Conservation (phyloP, 2,329 filamentous ascomycete genomes). For the Diaporthe eres region DNA sequence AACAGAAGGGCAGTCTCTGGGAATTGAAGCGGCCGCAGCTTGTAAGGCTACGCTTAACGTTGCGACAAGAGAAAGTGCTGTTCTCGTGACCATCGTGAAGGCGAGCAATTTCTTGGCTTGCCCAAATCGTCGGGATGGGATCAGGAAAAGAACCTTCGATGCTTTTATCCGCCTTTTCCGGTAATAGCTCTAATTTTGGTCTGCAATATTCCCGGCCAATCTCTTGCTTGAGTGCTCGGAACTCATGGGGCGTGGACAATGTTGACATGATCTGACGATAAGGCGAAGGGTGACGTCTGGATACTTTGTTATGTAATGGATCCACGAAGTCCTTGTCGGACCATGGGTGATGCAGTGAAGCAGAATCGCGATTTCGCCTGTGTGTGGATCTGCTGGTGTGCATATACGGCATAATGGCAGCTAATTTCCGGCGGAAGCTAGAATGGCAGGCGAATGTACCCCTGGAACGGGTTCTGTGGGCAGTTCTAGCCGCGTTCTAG, state of each 20-base stretch:
- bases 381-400: neutral
- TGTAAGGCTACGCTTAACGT: neutral
- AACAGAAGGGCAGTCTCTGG: neutral
- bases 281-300: too few relatives aligned
- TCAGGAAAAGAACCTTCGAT: neutral
- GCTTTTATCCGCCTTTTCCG: neutral
- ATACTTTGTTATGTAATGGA: neutral
- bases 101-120: neutral
- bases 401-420: constrained; percentile 6
- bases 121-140: too few relatives aligned
- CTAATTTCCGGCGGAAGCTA: neutral
- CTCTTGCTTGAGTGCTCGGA: neutral
- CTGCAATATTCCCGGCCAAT: neutral
- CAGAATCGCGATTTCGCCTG: neutral
- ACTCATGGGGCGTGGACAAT: neutral
- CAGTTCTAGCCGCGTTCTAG: neutral
- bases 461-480: neutral
- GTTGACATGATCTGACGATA: neutral
- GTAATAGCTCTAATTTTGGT: neutral
- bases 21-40: neutral
- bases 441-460: neutral
- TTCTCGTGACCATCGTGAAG: neutral
- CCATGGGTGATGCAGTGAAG: neutral
- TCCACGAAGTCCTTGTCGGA: neutral
- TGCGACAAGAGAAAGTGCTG: neutral